Evolutionary conservation across 1,139 yeast species (phyloP).

Genomic region (Dujonia santamariae): DNA sequence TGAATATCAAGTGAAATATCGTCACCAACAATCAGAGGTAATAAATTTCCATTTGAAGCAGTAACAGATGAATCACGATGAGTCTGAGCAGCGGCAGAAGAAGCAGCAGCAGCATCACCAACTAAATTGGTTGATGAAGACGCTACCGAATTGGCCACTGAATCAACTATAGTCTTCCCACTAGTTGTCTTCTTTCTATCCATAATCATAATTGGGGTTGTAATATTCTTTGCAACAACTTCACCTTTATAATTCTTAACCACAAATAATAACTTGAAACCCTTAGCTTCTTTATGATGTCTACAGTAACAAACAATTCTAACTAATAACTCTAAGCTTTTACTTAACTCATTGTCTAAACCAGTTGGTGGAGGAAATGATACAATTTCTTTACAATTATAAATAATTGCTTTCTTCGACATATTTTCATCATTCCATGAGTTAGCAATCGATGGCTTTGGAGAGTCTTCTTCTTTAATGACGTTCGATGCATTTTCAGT

Average conservation of each 20-base stretch:
- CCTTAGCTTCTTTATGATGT: constrained; percentile 83
- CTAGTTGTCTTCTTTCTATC: constrained; percentile 74
- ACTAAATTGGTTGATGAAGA: constrained; percentile 21
- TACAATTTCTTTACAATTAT: constrained; percentile 85
- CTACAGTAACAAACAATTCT: constrained; percentile 94
- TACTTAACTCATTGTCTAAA: constrained; percentile 26
- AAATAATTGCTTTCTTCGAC: constrained; percentile 78
- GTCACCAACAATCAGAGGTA: too few species aligned
- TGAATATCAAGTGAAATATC: constrained; percentile 14
- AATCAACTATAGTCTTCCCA: constrained; percentile 12
- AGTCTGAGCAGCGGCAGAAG: constrained; percentile 5
- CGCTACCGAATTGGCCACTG: constrained; percentile 19
- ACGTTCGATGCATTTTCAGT: constrained; percentile 33
- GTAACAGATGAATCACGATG: background rate
- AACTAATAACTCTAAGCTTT: constrained; percentile 70
- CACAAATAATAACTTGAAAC: constrained; percentile 73
- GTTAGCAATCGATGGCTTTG: constrained; percentile 35
- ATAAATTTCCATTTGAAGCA: background rate
- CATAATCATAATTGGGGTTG: constrained; percentile 82
- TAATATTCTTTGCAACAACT: constrained; percentile 68
- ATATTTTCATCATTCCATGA: constrained; percentile 74
- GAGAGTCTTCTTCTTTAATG: constrained; percentile 3
- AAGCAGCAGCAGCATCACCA: constrained; percentile 9
- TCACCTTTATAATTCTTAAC: constrained; percentile 57
- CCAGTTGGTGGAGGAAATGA: constrained; percentile 68